Evolutionary conservation across 1,139 yeast species (phyloP).

Genomic region (Candida freyschussii): DNA sequence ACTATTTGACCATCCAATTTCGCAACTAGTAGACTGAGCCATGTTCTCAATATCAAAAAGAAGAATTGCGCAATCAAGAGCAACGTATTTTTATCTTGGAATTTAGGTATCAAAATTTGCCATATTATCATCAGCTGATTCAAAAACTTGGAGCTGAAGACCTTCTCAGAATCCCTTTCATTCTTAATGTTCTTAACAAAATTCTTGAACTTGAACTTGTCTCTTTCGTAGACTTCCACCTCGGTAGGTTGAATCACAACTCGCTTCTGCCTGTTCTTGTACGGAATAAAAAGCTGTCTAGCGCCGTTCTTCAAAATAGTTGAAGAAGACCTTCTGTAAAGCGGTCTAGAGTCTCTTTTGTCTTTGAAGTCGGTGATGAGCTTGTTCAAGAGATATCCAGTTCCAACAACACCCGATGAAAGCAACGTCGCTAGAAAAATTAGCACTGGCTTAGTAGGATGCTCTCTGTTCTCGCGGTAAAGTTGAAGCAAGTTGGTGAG

Average conservation of each 20-base stretch:
- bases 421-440: slow-evolving; percentile 23
- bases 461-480: slow-evolving; percentile 22
- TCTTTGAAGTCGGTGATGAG: slow-evolving; percentile 24
- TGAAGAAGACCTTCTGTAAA: slow-evolving; percentile 26
- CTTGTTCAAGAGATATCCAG: slow-evolving; percentile 21
- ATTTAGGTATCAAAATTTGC: slow-evolving; percentile 74
- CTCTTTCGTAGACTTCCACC: slow-evolving; percentile 35
- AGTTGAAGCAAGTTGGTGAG: slow-evolving; percentile 21
- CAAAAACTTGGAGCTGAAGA: slow-evolving; percentile 63
- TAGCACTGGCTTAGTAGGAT: slow-evolving; percentile 25
- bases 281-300: slow-evolving; percentile 52
- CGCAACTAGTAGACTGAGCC: slow-evolving; percentile 82
- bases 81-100: slow-evolving; percentile 63
- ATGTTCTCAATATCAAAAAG: slow-evolving; percentile 76
- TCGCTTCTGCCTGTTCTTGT: slow-evolving; percentile 28
- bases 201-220: slow-evolving; percentile 34
- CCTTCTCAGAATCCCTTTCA: slow-evolving; percentile 26
- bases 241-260: slow-evolving; percentile 35
- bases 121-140: slow-evolving; percentile 74
- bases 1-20: slow-evolving; percentile 90
- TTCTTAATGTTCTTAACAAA: slow-evolving; percentile 26
- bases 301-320: slow-evolving; percentile 46
- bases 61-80: slow-evolving; percentile 67
- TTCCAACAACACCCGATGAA: slow-evolving; percentile 20
- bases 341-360: slow-evolving; percentile 24